phyloP scores from a whole-genome alignment of 2,329 filamentous ascomycete species.

The Salinomyces thailandicus region DNA sequence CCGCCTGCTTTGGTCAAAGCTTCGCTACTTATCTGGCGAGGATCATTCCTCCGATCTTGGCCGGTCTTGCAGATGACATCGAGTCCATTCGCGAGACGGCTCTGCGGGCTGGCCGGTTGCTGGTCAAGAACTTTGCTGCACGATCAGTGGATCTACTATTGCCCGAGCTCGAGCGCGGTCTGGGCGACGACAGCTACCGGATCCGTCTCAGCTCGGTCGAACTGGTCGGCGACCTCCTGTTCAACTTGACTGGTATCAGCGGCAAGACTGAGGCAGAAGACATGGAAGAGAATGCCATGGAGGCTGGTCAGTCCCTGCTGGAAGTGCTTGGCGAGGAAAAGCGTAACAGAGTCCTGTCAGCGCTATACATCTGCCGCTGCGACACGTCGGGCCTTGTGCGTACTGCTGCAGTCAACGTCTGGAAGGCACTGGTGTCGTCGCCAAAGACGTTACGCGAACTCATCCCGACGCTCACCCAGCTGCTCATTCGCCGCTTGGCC shows the following conservation, averaged over 20 bases:
- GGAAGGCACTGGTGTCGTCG: constrained; percentile 91
- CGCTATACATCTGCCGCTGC: constrained; percentile 92
- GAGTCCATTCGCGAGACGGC: constrained; percentile 97
- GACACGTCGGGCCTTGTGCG: constrained; percentile 90
- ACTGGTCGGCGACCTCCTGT: constrained; percentile 88
- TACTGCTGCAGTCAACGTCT: constrained; percentile 79
- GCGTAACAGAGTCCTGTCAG: constrained; percentile 93
- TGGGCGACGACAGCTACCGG: constrained; percentile 95
- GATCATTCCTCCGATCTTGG: constrained; percentile 90
- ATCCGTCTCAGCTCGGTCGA: constrained; percentile 98
- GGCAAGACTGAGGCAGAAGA: constrained; percentile 66
- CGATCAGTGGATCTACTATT: constrained; percentile 88
- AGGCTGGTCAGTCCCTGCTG: constrained; percentile 85
- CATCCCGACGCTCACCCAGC: constrained; percentile 84
- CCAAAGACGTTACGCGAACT: constrained; percentile 90
- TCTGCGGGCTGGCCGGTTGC: constrained; percentile 77
- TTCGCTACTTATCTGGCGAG: constrained; percentile 91
- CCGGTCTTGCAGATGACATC: constrained; percentile 87
- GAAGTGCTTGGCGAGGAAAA: constrained; percentile 93
- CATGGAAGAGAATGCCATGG: constrained; percentile 68
- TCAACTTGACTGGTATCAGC: constrained; percentile 93
- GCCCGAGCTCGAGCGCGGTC: constrained; percentile 86
- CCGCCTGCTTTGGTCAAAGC: constrained; percentile 97
- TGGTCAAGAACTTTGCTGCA: constrained; percentile 97
- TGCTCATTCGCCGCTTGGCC: constrained; percentile 85